These are phyloP conservation scores for Bruguiera parviflora DNA, from an alignment of 345 rosid genomes.

Conservation along the genomic window DNA sequence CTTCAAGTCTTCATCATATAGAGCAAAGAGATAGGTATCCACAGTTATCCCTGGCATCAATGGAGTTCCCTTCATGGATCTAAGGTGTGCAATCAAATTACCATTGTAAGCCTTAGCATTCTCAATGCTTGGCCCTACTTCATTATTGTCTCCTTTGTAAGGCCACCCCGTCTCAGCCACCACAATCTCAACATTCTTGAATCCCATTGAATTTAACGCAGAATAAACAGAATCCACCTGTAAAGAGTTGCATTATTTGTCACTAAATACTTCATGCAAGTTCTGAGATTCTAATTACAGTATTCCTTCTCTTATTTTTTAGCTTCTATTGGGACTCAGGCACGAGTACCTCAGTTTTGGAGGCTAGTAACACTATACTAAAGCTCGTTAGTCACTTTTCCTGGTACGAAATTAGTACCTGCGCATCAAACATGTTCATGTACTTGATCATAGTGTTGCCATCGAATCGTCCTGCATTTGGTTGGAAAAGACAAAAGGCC, in stretches of 20 bases:
- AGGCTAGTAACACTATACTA: too few species aligned
- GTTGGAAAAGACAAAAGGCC: slow-evolving; percentile 78
- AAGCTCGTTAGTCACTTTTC: too few species aligned
- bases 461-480: slow-evolving; percentile 69
- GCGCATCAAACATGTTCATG: slow-evolving; percentile 98
- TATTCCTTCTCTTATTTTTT: too few species aligned
- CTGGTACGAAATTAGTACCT: slow-evolving; percentile 35
- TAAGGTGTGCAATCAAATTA: slow-evolving; percentile 72
- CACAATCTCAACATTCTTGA: slow-evolving; percentile 69
- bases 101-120: slow-evolving; percentile 83
- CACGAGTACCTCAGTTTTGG: too few species aligned
- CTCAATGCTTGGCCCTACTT: slow-evolving; percentile 70
- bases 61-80: slow-evolving; percentile 78
- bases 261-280: not conserved
- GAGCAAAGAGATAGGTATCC: slow-evolving; percentile 79
- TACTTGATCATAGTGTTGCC: slow-evolving; percentile 64
- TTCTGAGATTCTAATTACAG: too few species aligned
- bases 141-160: slow-evolving; percentile 70
- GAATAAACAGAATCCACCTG: slow-evolving; percentile 84
- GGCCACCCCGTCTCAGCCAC: slow-evolving; percentile 99
- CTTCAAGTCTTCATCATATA: slow-evolving; percentile 85
- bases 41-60: slow-evolving; percentile 84
- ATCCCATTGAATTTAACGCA: slow-evolving; percentile 63
- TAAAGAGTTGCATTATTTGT: not conserved
- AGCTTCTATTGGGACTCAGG: too few species aligned